These are phyloP conservation scores for Corchorus olitorius DNA, from an alignment of 345 rosid genomes.

Conservation along the genomic window DNA sequence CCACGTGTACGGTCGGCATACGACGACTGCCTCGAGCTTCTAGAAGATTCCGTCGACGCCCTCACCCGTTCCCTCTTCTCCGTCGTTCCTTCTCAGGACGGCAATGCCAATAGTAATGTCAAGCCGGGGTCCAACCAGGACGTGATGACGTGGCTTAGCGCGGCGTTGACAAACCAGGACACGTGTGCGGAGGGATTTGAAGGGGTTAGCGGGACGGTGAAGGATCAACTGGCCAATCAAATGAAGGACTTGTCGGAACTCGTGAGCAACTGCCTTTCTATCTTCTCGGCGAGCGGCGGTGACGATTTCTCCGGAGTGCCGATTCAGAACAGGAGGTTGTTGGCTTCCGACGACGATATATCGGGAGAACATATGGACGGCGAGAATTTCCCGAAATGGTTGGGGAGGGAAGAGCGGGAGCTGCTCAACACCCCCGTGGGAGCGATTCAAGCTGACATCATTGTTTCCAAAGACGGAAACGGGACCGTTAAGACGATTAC, in stretches of 20 bases:
- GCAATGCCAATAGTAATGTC: neutral
- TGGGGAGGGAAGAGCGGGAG: constrained; percentile 59
- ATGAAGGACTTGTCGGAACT: constrained; percentile 82
- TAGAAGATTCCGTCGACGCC: constrained; percentile 83
- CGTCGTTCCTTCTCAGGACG: constrained; percentile 34
- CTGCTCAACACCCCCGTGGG: constrained; percentile 54
- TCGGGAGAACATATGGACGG: constrained; percentile 19
- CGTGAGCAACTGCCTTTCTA: constrained; percentile 87
- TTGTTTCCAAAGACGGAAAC: constrained; percentile 82
- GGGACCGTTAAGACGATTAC: constrained; percentile 81
- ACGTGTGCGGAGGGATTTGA: constrained; percentile 87
- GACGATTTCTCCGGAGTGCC: constrained; percentile 85
- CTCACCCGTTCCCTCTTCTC: constrained; percentile 66
- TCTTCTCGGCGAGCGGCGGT: constrained; percentile 50
- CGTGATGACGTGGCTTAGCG: constrained; percentile 94
- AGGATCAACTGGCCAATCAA: constrained; percentile 55
- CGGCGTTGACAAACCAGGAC: constrained; percentile 90
- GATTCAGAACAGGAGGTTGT: constrained; percentile 73
- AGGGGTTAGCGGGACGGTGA: constrained; percentile 56
- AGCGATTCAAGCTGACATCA: constrained; percentile 75
- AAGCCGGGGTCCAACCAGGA: constrained; percentile 48
- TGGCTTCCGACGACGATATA: constrained; percentile 33
- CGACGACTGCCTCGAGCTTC: constrained; percentile 87
- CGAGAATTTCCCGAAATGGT: constrained; percentile 62
- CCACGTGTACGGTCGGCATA: constrained; percentile 68